A percentile compares a stretch with the other conserved stretches of the same genome.
Conservation (phyloP, 345 rosid genomes). For the Eucalyptus sp. region DNA sequence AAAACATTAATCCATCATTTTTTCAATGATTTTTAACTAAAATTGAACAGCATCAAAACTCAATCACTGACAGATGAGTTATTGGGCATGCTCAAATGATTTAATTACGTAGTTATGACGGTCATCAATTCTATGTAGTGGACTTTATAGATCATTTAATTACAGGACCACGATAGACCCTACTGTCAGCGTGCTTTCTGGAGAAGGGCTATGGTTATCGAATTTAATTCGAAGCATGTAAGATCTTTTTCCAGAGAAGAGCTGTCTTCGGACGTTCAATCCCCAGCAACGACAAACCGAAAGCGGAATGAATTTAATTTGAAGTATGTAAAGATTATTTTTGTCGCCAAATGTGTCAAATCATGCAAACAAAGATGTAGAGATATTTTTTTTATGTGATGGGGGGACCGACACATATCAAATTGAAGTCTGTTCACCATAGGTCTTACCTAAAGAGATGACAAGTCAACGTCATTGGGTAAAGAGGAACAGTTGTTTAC, state of each 20-base stretch:
- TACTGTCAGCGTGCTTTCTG: neutral
- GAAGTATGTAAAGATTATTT: neutral
- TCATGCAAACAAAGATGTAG: neutral
- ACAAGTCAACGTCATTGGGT: neutral
- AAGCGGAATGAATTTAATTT: neutral
- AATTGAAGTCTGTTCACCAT: neutral
- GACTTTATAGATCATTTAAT: neutral
- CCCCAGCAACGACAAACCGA: neutral
- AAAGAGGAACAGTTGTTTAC: neutral
- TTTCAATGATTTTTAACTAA: rapidly evolving
- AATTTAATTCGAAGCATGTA: too few species aligned
- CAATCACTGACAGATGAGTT: neutral
- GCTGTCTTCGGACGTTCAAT: neutral
- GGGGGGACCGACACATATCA: neutral
- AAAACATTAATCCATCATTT: too few species aligned
- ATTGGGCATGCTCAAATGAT: neutral
- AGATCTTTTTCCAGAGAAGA: neutral
- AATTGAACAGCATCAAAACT: neutral
- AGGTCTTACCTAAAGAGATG: neutral
- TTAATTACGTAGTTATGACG: neutral
- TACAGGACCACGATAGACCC: neutral
- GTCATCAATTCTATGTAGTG: neutral
- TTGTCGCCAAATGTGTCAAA: neutral
- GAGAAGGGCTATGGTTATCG: neutral
- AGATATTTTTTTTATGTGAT: neutral